Evolutionary conservation across 768 basidiomycete species (phyloP).

Genomic region (Strobilomyces dryophilus): DNA sequence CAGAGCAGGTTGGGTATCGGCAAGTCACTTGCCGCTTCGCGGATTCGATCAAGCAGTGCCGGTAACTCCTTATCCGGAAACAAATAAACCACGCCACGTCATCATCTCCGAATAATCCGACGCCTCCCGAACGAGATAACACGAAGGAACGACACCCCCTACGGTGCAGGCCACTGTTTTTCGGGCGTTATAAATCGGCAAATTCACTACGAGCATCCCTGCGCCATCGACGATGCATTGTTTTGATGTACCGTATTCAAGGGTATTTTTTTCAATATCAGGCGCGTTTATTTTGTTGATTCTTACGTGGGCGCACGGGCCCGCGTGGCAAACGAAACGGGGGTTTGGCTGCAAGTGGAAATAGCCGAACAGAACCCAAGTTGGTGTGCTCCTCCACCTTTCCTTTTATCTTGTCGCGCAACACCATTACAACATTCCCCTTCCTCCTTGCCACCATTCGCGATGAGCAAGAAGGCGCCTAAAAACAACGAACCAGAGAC

Average conservation of each 20-base stretch:
- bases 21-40: slow-evolving; percentile 3
- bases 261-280: slow-evolving; percentile 31
- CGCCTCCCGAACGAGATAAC: background rate
- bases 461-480: slow-evolving; percentile 51
- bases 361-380: slow-evolving; percentile 38
- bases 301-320: slow-evolving; percentile 38
- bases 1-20: background rate
- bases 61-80: slow-evolving; percentile 25
- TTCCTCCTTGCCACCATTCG: slow-evolving; percentile 11
- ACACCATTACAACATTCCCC: slow-evolving; percentile 19
- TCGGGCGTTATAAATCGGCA: slow-evolving; percentile 10
- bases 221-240: slow-evolving; percentile 20
- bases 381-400: slow-evolving; percentile 39
- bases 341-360: slow-evolving; percentile 35
- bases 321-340: slow-evolving; percentile 38
- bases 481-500: slow-evolving; percentile 38
- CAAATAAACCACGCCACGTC: slow-evolving; percentile 30
- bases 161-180: slow-evolving; percentile 5
- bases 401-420: slow-evolving; percentile 36
- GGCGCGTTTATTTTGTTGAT: slow-evolving; percentile 32
- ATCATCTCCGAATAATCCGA: slow-evolving; percentile 13
- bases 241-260: slow-evolving; percentile 28
- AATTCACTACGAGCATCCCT: slow-evolving; percentile 16
- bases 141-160: background rate
- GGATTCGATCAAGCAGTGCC: slow-evolving; percentile 22